Evolutionary conservation across 306 rosid genomes (phyloP).

Genomic region (Quercus alba): DNA sequence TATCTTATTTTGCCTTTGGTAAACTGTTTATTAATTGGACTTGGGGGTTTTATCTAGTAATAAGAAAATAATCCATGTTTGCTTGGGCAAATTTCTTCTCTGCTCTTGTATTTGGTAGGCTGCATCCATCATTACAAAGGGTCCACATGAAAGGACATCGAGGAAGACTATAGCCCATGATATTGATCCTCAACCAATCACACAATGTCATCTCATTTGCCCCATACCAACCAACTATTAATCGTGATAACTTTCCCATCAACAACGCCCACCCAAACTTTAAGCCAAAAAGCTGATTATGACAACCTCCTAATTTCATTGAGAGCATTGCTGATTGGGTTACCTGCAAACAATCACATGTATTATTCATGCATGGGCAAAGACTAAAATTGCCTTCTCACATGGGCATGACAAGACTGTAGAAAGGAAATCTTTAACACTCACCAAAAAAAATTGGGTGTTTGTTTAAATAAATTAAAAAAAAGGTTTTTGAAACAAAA

Average conservation of each 20-base stretch:
- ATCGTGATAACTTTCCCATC: slow-evolving; percentile 26
- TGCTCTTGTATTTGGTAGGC: slow-evolving; percentile 26
- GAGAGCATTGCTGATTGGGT: neutral
- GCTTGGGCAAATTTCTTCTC: neutral
- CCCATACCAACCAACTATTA: slow-evolving; percentile 24
- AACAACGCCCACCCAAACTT: slow-evolving; percentile 26
- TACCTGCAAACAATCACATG: neutral
- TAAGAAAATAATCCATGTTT: neutral
- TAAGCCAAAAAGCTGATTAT: slow-evolving; percentile 18
- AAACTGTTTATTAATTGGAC: too few relatives aligned
- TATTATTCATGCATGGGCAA: neutral
- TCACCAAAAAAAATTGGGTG: too few relatives aligned
- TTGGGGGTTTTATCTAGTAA: too few relatives aligned
- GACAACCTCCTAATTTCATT: slow-evolving; percentile 41
- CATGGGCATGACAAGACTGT: too few relatives aligned
- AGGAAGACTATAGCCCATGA: slow-evolving; percentile 26
- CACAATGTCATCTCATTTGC: slow-evolving; percentile 28
- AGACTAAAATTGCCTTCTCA: neutral
- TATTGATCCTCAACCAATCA: slow-evolving; percentile 34
- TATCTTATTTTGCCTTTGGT: too few relatives aligned
- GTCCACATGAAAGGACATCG: slow-evolving; percentile 18
- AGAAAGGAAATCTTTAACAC: too few relatives aligned
- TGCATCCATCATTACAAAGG: slow-evolving; percentile 25
- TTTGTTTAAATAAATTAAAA: too few relatives aligned
- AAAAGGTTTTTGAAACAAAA: too few relatives aligned